Conservation (phyloP, 805 yeast genomes). For the Kodamaea kaohsiungensis region DNA sequence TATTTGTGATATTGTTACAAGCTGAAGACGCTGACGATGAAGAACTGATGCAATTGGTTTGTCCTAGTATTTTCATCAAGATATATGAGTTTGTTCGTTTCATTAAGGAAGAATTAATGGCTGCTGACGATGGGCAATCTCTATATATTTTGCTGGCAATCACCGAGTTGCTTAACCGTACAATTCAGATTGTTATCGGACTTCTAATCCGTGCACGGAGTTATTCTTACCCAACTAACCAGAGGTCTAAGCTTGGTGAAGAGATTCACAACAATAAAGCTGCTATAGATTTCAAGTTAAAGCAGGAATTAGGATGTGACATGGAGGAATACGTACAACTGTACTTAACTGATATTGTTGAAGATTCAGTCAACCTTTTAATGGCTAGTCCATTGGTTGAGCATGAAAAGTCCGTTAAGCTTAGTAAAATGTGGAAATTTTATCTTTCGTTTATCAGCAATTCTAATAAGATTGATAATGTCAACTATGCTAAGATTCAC, state of each 20-base stretch:
- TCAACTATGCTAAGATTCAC: constrained; percentile 35
- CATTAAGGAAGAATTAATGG: constrained; percentile 4
- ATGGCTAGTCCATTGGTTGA: constrained; percentile 13
- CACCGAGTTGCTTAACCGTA: constrained; percentile 31
- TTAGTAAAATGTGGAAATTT: constrained; percentile 40
- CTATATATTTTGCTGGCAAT: constrained; percentile 26
- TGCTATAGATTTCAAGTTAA: constrained; percentile 5
- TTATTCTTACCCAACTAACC: neutral
- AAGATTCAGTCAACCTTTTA: constrained; percentile 13
- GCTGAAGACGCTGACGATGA: constrained; percentile 30
- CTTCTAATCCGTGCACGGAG: constrained; percentile 26
- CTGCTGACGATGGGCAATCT: constrained; percentile 3
- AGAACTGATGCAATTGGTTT: constrained; percentile 11
- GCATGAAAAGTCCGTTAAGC: constrained; percentile 17
- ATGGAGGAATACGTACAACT: constrained; percentile 12
- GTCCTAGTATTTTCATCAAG: constrained; percentile 20
- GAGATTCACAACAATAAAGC: constrained; percentile 6
- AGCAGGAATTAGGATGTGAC: constrained; percentile 8
- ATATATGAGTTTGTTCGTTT: constrained; percentile 14
- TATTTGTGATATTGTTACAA: constrained; percentile 34
- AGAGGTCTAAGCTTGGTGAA: constrained; percentile 12
- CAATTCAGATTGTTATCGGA: constrained; percentile 35
- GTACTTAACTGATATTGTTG: constrained; percentile 13
- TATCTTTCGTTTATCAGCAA: constrained; percentile 38
- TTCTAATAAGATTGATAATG: constrained; percentile 26